Percentiles rank a stretch among this genome's conserved stretches.
Conservation (phyloP, 306 rosid genomes). For the Fagus sylvatica region DNA sequence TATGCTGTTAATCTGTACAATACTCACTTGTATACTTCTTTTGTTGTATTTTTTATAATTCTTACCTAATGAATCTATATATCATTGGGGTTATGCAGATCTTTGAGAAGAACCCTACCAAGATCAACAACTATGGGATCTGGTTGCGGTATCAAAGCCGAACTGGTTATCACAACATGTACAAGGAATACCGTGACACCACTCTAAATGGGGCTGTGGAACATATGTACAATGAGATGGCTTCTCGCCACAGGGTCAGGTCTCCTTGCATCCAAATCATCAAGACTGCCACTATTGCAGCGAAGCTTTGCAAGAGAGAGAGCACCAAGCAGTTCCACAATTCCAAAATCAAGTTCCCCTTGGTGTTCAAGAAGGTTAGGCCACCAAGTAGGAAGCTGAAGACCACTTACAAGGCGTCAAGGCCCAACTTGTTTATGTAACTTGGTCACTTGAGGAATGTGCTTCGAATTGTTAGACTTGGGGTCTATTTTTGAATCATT, state of each 20-base stretch:
- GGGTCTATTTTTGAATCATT: constrained; percentile 9
- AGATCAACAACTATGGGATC: constrained; percentile 77
- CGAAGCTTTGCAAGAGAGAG: constrained; percentile 91
- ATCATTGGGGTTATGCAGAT: constrained; percentile 42
- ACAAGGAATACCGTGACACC: constrained; percentile 88
- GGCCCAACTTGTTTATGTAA: constrained; percentile 88
- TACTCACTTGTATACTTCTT: too few relatives aligned
- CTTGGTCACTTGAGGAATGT: constrained; percentile 22
- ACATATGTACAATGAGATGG: constrained; percentile 83
- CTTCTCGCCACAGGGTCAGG: constrained; percentile 89
- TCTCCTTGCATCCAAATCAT: constrained; percentile 86
- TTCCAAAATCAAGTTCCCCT: constrained; percentile 86
- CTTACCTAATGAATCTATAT: not conserved
- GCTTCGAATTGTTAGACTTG: constrained; percentile 16
- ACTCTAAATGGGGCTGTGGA: constrained; percentile 84
- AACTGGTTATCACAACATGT: constrained; percentile 94
- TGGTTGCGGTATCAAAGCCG: constrained; percentile 92
- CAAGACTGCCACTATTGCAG: constrained; percentile 80
- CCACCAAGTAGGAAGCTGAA: constrained; percentile 86
- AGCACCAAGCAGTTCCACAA: constrained; percentile 86
- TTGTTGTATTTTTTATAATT: not conserved
- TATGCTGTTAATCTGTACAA: too few relatives aligned
- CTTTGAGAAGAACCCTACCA: constrained; percentile 88
- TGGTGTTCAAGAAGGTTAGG: constrained; percentile 77
- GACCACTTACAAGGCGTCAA: constrained; percentile 88